Conservation (phyloP, 2,329 filamentous ascomycete genomes). For the Pestalotiopsis sp. region DNA sequence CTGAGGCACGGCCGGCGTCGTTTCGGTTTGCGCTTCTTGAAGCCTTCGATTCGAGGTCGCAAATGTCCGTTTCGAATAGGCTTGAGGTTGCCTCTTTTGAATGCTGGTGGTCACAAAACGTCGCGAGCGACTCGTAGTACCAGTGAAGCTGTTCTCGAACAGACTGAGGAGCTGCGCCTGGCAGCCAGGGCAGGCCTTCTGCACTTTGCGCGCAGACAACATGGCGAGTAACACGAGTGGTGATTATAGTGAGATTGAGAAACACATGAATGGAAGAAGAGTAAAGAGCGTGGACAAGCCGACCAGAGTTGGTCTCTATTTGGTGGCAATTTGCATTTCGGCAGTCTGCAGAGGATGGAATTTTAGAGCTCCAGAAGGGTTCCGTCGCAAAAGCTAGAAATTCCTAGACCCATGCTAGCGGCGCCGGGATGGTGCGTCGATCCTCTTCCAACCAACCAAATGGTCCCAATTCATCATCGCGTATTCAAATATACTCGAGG, state of each 20-base stretch:
- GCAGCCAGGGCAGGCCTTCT: slow-evolving; percentile 40
- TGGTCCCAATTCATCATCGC: slow-evolving; percentile 7
- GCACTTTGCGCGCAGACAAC: slow-evolving; percentile 40
- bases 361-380: not conserved
- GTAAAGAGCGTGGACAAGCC: not conserved
- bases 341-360: not conserved
- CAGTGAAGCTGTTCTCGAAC: slow-evolving; percentile 37
- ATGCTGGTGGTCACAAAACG: slow-evolving; percentile 16
- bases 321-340: slow-evolving; percentile 5
- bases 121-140: slow-evolving; percentile 21
- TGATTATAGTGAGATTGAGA: not conserved
- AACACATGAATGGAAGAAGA: not conserved
- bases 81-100: slow-evolving; percentile 11
- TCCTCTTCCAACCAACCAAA: slow-evolving; percentile 1
- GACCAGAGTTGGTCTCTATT: not conserved
- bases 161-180: slow-evolving; percentile 38
- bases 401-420: not conserved
- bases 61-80: slow-evolving; percentile 18
- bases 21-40: slow-evolving; percentile 21
- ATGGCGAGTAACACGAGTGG: slow-evolving; percentile 22
- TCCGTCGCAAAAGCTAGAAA: not conserved
- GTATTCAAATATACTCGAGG: not conserved
- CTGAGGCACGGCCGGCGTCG: slow-evolving; percentile 14
- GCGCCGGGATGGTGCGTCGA: not conserved
- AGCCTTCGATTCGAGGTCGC: slow-evolving; percentile 23